These are phyloP conservation scores for Erodium texanum DNA, from an alignment of 441 rosid genomes.

Conservation along the genomic window DNA sequence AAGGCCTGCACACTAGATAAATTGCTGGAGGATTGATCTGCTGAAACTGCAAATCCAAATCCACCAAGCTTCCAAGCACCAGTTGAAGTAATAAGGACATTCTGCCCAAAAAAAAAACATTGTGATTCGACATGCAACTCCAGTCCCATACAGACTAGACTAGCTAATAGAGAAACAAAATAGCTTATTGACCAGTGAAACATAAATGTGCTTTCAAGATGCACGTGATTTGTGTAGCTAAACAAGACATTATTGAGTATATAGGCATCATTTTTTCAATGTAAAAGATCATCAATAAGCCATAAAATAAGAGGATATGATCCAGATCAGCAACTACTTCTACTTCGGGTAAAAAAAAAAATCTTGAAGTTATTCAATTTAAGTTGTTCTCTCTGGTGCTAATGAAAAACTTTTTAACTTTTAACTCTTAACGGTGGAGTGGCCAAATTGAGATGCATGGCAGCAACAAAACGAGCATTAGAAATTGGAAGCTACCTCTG, in stretches of 20 bases:
- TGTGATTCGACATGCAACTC: neutral
- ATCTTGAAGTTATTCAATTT: neutral
- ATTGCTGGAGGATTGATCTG: conserved; percentile 50
- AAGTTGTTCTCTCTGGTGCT: neutral
- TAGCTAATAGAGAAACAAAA: neutral
- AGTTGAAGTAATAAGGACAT: conserved; percentile 69
- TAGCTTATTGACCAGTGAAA: neutral
- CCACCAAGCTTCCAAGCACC: conserved; percentile 99
- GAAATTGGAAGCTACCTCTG: conserved; percentile 46
- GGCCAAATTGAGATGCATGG: neutral
- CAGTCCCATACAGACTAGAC: neutral
- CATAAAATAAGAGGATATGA: neutral
- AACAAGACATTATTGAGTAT: neutral
- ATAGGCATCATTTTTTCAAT: too few species aligned
- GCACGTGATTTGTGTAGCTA: neutral
- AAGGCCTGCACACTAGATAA: conserved; percentile 53
- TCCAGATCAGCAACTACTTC: neutral
- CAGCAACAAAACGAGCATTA: neutral
- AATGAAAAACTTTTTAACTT: neutral
- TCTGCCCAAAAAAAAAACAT: conserved; percentile 39
- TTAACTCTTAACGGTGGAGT: neutral
- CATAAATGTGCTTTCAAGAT: neutral
- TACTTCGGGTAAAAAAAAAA: neutral
- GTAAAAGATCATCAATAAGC: neutral
- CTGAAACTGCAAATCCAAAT: conserved; percentile 75